phyloP scores from a whole-genome alignment of 495 filamentous ascomycete species.

The Penicillium nucicola region DNA sequence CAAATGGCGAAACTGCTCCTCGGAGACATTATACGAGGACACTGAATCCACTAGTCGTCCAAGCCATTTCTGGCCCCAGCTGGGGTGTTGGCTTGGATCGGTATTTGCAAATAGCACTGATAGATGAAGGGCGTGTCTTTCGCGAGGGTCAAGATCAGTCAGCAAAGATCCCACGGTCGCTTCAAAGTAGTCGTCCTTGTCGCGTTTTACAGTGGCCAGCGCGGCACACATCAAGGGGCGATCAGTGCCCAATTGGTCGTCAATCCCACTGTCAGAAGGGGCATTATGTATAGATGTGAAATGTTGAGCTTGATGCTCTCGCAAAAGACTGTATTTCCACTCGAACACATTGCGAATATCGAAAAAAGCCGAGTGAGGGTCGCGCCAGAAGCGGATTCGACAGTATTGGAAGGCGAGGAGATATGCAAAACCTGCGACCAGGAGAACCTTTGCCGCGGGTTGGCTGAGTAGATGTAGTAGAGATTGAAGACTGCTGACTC shows the following conservation, averaged over 20 bases:
- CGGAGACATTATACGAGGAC: constrained; percentile 16
- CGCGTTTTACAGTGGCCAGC: constrained; percentile 27
- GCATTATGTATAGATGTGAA: constrained; percentile 28
- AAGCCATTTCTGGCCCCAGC: constrained; percentile 50
- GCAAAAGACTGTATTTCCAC: constrained; percentile 32
- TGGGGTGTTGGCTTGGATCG: constrained; percentile 44
- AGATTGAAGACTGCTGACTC: too few species aligned
- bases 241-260: neutral
- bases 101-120: constrained; percentile 50
- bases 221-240: constrained; percentile 27
- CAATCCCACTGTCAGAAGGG: constrained; percentile 2
- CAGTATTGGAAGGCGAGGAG: constrained; percentile 24
- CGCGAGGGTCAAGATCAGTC: constrained; percentile 39
- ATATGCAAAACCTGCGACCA: constrained; percentile 23
- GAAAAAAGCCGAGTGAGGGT: constrained; percentile 45
- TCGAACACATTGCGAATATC: constrained; percentile 35
- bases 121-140: constrained; percentile 44
- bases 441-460: constrained; percentile 8
- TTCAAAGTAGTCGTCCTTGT: constrained; percentile 40
- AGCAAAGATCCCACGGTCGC: constrained; percentile 49
- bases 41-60: constrained; percentile 29
- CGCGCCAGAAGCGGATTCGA: constrained; percentile 29
- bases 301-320: constrained; percentile 32
- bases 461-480: constrained; percentile 2
- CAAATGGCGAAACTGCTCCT: constrained; percentile 12